These are phyloP conservation scores for Microcyclospora tardicrescens DNA, from an alignment of 2,329 filamentous ascomycete species.

Conservation along the genomic window DNA sequence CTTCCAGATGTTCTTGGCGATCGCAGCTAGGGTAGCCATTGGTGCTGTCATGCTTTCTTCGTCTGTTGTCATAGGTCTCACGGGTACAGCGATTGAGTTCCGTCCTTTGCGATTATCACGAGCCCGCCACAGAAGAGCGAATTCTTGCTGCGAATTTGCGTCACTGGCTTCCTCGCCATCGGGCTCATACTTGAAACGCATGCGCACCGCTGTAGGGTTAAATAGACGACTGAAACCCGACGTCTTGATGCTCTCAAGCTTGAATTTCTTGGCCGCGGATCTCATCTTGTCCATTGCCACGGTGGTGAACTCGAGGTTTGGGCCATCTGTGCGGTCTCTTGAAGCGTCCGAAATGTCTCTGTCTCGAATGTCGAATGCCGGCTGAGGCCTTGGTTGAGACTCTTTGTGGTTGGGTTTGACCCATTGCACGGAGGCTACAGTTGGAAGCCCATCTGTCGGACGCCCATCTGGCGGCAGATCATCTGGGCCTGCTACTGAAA, in stretches of 20 bases:
- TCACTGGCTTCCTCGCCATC: not conserved
- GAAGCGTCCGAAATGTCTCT: no score
- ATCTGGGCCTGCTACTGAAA: no score
- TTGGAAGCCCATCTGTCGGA: no score
- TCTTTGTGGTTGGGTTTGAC: no score
- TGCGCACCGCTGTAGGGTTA: constrained; percentile 4
- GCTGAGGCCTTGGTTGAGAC: no score
- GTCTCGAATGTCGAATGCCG: no score
- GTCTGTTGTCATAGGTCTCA: not conserved
- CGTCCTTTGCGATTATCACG: constrained; percentile 15
- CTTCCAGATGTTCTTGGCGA: constrained; percentile 4
- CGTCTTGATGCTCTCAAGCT: constrained; percentile 2
- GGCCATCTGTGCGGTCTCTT: not conserved
- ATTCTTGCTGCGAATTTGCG: constrained; percentile 2
- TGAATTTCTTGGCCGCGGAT: not conserved
- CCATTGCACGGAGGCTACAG: no score
- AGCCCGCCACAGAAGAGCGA: constrained; percentile 12
- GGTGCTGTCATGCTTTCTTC: not conserved
- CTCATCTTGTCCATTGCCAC: constrained; percentile 2
- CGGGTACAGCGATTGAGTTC: constrained; percentile 12
- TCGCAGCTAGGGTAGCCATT: not conserved
- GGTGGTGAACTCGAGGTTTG: not conserved
- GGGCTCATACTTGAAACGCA: constrained; percentile 1
- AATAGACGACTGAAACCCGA: not conserved
- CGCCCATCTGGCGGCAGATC: no score